These are phyloP conservation scores for Colletotrichum gigasporum DNA, from an alignment of 2,329 filamentous ascomycete genomes.

Conservation along the genomic window DNA sequence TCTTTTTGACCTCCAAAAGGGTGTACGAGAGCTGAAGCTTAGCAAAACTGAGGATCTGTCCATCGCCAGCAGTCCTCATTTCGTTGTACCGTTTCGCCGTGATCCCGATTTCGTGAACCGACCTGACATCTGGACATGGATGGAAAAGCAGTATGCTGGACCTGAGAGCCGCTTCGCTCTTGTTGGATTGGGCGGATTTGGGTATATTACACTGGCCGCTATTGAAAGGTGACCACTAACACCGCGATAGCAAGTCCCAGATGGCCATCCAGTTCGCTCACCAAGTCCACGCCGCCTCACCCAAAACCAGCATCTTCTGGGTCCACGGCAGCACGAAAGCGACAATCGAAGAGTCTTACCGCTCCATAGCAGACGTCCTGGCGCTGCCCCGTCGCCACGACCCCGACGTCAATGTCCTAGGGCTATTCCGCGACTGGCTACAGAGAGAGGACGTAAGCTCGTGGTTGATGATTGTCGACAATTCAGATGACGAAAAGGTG, in stretches of 20 bases:
- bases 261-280: constrained; percentile 33
- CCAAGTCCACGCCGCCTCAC: background rate
- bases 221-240: background rate
- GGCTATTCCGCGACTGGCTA: constrained; percentile 32
- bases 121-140: constrained; percentile 18
- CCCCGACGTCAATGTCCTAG: constrained; percentile 17
- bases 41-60: background rate
- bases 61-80: constrained; percentile 11
- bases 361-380: constrained; percentile 17
- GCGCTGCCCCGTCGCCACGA: constrained; percentile 24
- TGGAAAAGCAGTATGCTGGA: constrained; percentile 5
- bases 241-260: constrained; percentile 32
- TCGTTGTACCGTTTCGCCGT: constrained; percentile 23
- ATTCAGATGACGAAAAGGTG: constrained; percentile 26
- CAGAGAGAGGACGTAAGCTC: constrained; percentile 27
- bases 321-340: constrained; percentile 14
- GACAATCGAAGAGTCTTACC: constrained; percentile 29
- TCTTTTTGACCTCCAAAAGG: background rate
- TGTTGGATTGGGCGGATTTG: constrained; percentile 31
- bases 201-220: constrained; percentile 1
- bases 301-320: constrained; percentile 32
- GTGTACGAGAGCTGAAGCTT: background rate
- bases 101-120: constrained; percentile 31
- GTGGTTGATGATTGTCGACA: constrained; percentile 36
- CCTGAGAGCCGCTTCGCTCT: constrained; percentile 12